Evolutionary conservation across 805 yeast genomes (phyloP), one percentile per base, ranked within the genome.

Genomic region (Candida michaelii): DNA sequence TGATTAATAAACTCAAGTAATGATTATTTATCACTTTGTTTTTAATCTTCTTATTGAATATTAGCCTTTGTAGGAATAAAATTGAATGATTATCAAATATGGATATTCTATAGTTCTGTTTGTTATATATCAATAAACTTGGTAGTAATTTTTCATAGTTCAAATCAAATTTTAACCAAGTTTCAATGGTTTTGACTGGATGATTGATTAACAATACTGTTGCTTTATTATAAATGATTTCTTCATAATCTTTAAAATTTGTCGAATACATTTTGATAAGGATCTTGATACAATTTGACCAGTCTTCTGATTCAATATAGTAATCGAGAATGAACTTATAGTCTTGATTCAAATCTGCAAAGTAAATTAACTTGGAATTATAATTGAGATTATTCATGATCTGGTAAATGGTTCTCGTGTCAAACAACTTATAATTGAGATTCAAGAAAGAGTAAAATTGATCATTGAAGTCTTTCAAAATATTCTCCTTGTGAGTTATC

Each of bases 101-200:
- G 1, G 68, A 59, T 0, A 77, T 65, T 21, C 54, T 51, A 17
- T 39, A 12, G 21, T 51, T 49, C 37, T 68, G 72, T 30, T 80
- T 76, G 53, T 82, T 81, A 61, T 85, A 89, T 0, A 82, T 74
- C 46, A 89, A 60, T 10, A 91, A 66, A 0, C 97, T 82, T 2
- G 97, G 95, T 2, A 93, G 60, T 16, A 93, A 67, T 45, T 73
- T 79, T 11, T 76, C 73, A 36, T 84, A 82, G 44, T 85, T 78
- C 2, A 91, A 49, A 25, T 58, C 60, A 17, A 82, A 58, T 39
- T 81, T 74, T 54, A 86, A 74, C 97, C 97, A 93, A 0, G 86
- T 72, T 39, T 83, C 84, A 1, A 87, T 79, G 0, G 96, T 88
- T 10, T 72, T 74, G 21, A 66, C 68, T 0, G 99, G 90, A 11